Evolutionary conservation across 345 rosid genomes (phyloP).

Genomic region (Raphanus sativus): DNA sequence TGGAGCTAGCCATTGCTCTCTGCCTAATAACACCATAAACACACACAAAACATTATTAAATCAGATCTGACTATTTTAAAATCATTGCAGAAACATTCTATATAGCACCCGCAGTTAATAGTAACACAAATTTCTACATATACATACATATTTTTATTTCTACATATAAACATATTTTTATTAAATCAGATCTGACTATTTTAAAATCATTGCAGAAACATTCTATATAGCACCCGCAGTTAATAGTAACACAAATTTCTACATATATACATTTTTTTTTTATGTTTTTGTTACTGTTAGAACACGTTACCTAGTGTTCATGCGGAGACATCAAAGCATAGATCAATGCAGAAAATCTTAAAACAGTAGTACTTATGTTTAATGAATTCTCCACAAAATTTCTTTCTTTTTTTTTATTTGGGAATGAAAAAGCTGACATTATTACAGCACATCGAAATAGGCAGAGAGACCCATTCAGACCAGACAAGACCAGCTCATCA

Average conservation of each 20-base stretch:
- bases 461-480: slow-evolving; percentile 21
- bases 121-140: too few species aligned
- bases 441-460: slow-evolving; percentile 3
- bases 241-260: too few species aligned
- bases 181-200: background rate
- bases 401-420: background rate
- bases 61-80: background rate
- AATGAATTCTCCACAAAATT: background rate
- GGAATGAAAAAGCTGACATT: slow-evolving; percentile 9
- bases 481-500: slow-evolving; percentile 23
- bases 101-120: too few species aligned
- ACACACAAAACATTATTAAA: background rate
- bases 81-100: background rate
- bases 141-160: too few species aligned
- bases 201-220: background rate
- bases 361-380: background rate
- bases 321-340: background rate
- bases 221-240: too few species aligned
- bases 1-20: slow-evolving; percentile 66
- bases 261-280: too few species aligned
- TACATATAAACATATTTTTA: too few species aligned
- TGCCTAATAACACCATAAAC: background rate
- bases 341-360: background rate
- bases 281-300: too few species aligned
- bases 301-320: background rate